phyloP scores from a whole-genome alignment of 2,329 filamentous ascomycete species.

The Aspergillus clavatus region DNA sequence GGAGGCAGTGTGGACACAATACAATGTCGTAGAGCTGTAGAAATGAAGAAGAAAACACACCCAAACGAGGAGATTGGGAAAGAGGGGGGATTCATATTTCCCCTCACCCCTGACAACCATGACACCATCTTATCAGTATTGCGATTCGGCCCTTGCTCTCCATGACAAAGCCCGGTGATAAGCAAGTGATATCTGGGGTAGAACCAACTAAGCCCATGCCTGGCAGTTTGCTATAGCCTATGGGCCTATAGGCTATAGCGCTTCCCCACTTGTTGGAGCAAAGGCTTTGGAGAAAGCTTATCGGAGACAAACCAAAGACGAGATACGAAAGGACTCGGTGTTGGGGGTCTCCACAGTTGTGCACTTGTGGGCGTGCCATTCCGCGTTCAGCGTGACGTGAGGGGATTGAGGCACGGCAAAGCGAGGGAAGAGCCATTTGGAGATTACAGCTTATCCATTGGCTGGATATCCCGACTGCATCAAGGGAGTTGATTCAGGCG shows the following conservation, averaged over 20 bases:
- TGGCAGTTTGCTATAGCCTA: no score
- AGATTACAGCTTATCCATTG: background rate
- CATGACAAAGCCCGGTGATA: constrained; percentile 12
- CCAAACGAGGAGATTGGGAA: background rate
- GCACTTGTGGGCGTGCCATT: no score
- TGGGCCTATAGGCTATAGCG: no score
- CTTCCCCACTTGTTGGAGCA: background rate
- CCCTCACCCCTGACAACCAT: background rate
- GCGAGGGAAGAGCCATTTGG: background rate
- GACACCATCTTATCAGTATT: constrained; percentile 2
- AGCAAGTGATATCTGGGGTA: constrained; percentile 19
- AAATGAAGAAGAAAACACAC: background rate
- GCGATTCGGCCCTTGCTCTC: background rate
- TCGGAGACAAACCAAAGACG: background rate
- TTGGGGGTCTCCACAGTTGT: no score
- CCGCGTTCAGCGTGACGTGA: background rate
- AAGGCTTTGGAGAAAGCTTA: background rate
- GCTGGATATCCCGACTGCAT: background rate
- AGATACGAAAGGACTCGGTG: background rate
- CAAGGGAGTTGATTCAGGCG: background rate
- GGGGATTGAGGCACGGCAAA: background rate
- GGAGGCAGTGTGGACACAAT: no score
- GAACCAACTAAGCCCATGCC: constrained; percentile 3
- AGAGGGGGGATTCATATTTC: constrained; percentile 1
- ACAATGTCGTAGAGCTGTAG: background rate